These are phyloP conservation scores for Soucietia sequanensis DNA, from an alignment of 805 yeast genomes.

Conservation along the genomic window DNA sequence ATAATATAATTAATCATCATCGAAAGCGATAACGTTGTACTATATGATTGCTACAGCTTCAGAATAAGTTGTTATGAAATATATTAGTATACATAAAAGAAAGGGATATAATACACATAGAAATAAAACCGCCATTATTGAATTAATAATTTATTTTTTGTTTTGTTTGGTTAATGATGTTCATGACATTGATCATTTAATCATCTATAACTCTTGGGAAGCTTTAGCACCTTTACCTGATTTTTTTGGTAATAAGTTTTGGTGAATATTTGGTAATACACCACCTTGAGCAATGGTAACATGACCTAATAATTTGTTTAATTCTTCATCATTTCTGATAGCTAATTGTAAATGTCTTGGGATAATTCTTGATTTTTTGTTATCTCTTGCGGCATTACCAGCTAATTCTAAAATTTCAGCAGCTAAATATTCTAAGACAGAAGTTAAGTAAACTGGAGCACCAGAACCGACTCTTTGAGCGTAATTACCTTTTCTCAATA, in stretches of 20 bases:
- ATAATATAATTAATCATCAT: too few relatives aligned
- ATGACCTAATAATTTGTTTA: constrained; percentile 49
- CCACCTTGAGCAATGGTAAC: constrained; percentile 54
- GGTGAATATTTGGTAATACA: constrained; percentile 52
- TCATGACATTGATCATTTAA: too few relatives aligned
- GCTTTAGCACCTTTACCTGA: constrained; percentile 50
- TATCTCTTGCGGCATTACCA: constrained; percentile 53
- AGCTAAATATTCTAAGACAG: constrained; percentile 49
- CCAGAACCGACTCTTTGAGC: constrained; percentile 54
- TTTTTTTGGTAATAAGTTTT: constrained; percentile 54
- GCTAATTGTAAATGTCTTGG: constrained; percentile 54
- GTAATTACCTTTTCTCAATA: constrained; percentile 50
- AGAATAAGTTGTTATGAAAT: too few relatives aligned
- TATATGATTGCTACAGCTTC: too few relatives aligned
- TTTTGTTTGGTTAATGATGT: too few relatives aligned
- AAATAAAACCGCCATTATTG: constrained; percentile 11
- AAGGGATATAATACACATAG: constrained; percentile 15
- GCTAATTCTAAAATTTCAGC: constrained; percentile 53
- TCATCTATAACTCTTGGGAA: constrained; percentile 56
- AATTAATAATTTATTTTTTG: too few relatives aligned
- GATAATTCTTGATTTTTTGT: constrained; percentile 50
- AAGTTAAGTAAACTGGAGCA: constrained; percentile 51
- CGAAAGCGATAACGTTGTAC: too few relatives aligned
- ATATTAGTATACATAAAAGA: constrained; percentile 3
- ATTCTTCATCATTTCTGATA: constrained; percentile 53